Evolutionary conservation across 169 alveolate genomes (phyloP).

Genomic region (Cryptosporidium meleagridis): DNA sequence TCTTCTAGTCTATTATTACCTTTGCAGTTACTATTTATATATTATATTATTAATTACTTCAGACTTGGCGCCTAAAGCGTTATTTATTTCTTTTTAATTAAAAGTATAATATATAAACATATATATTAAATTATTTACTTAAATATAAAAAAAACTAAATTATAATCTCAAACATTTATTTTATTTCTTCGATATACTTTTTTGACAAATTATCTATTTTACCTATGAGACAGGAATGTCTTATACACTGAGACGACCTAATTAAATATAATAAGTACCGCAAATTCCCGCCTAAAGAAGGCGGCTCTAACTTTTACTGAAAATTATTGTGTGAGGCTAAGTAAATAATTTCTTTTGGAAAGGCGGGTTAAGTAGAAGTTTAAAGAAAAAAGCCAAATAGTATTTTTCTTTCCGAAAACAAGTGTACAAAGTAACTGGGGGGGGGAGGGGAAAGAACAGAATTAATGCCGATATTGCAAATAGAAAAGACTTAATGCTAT

Average conservation of each 20-base stretch:
- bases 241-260: slow-evolving; percentile 17
- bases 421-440: no score
- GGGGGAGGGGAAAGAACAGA: no score
- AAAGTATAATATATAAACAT: not conserved
- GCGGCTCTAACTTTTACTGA: no score
- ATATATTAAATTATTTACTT: not conserved
- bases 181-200: not conserved
- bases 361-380: not conserved
- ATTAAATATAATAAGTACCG: not conserved
- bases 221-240: not conserved
- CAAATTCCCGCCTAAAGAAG: not conserved
- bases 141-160: not conserved
- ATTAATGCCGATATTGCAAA: no score
- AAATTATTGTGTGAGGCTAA: not conserved
- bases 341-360: not conserved
- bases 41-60: not conserved
- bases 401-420: no score
- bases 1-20: slow-evolving; percentile 6
- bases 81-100: not conserved
- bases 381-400: not conserved
- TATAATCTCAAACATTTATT: not conserved
- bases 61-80: not conserved
- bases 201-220: not conserved
- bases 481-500: no score
- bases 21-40: not conserved